phyloP scores from a whole-genome alignment of 2,329 filamentous ascomycete genomes.

The Claviceps paspali region DNA sequence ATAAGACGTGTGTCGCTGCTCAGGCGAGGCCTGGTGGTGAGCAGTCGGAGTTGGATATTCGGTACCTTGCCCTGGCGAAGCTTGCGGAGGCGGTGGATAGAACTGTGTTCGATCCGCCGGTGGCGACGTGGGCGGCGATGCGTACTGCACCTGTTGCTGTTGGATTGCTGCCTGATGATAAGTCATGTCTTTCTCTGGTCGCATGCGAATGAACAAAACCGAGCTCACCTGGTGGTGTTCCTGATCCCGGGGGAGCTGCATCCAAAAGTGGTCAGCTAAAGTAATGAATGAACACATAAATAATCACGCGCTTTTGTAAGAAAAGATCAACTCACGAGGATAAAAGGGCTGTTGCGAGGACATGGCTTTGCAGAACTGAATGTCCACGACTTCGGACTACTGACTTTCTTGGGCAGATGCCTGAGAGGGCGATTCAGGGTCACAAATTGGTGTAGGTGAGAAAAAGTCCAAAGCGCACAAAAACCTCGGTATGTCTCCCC shows the following conservation, averaged over 20 bases:
- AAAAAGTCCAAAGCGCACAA: too few relatives aligned
- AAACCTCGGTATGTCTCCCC: too few relatives aligned
- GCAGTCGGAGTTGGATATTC: constrained; percentile 17
- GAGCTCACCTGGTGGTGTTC: constrained; percentile 13
- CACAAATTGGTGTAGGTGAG: too few relatives aligned
- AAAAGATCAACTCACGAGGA: constrained; percentile 24
- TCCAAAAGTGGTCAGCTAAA: background rate
- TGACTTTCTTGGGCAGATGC: too few relatives aligned
- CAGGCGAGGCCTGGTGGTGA: constrained; percentile 7
- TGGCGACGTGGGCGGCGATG: constrained; percentile 31
- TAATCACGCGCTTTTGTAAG: too few relatives aligned
- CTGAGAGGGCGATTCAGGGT: too few relatives aligned
- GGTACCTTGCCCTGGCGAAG: constrained; percentile 6
- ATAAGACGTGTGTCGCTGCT: constrained; percentile 12
- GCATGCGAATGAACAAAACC: background rate
- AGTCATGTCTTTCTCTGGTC: constrained; percentile 1
- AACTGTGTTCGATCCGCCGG: constrained; percentile 30
- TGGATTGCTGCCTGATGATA: constrained; percentile 10
- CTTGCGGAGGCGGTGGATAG: constrained; percentile 20
- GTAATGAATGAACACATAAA: too few relatives aligned
- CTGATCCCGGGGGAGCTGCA: constrained; percentile 8
- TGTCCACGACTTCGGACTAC: too few relatives aligned
- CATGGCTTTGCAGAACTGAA: constrained; percentile 16
- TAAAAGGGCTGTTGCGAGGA: constrained; percentile 28
- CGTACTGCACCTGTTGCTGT: constrained; percentile 23